Conservation (phyloP, 148 eudicot genomes). For the Rhododendron kiyosumense region DNA sequence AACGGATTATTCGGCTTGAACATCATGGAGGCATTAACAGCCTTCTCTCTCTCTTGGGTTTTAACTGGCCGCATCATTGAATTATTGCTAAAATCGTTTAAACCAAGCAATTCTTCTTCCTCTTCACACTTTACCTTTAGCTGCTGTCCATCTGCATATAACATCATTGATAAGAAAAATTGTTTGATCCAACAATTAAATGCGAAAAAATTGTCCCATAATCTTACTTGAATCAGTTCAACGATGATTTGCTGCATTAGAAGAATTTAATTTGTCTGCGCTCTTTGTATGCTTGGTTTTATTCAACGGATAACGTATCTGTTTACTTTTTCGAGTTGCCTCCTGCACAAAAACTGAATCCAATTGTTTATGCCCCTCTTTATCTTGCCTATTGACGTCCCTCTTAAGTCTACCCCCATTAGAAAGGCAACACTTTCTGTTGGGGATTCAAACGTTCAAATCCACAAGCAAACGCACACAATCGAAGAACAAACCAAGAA, state of each 20-base stretch:
- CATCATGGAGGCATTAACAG: not conserved
- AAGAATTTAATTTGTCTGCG: not conserved
- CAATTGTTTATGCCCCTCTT: too few species aligned
- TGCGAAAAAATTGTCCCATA: not conserved
- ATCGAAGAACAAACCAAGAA: too few species aligned
- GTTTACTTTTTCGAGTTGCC: not conserved
- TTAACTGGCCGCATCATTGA: not conserved
- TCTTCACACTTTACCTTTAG: not conserved
- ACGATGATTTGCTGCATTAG: not conserved
- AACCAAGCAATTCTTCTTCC: not conserved
- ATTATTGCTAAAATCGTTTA: not conserved
- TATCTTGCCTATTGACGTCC: not conserved
- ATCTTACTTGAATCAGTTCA: not conserved
- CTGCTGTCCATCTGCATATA: not conserved
- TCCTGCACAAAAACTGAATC: not conserved
- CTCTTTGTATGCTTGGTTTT: not conserved
- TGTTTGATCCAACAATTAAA: not conserved
- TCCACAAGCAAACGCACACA: too few species aligned
- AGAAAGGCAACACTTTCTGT: not conserved
- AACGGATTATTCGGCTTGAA: not conserved
- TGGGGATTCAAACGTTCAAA: too few species aligned
- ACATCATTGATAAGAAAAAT: not conserved
- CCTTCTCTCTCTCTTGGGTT: slow-evolving; percentile 13
- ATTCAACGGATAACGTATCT: not conserved
- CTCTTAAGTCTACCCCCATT: not conserved